These are phyloP conservation scores for Ballota nigra DNA, from an alignment of 257 asterid species.

Conservation along the genomic window DNA sequence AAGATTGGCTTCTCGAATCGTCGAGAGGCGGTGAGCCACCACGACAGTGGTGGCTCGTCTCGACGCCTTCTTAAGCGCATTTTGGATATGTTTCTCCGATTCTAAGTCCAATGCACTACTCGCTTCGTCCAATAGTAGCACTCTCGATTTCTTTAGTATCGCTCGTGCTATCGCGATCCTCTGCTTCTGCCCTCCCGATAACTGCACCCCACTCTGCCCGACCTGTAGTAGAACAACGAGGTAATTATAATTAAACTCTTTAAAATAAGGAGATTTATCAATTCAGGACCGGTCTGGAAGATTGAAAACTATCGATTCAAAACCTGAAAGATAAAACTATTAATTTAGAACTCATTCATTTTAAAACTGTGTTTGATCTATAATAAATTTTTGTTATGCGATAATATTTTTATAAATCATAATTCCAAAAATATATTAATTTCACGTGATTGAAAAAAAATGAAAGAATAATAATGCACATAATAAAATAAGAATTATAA, in stretches of 20 bases:
- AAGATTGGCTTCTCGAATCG: conserved; percentile 60
- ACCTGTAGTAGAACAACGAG: conserved; percentile 38
- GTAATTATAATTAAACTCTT: not conserved
- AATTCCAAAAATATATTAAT: too few relatives aligned
- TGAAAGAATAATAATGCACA: too few relatives aligned
- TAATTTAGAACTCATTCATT: too few relatives aligned
- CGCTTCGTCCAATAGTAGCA: conserved; percentile 75
- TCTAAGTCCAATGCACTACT: conserved; percentile 86
- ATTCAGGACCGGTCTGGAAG: too few relatives aligned
- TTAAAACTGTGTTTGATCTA: too few relatives aligned
- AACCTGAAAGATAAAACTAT: too few relatives aligned
- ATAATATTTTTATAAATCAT: too few relatives aligned
- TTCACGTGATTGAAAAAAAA: too few relatives aligned
- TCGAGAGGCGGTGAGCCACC: conserved; percentile 85
- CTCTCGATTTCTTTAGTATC: conserved; percentile 58
- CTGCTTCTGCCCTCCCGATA: conserved; percentile 92
- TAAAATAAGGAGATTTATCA: not conserved
- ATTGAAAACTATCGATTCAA: too few relatives aligned
- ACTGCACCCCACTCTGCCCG: conserved; percentile 73
- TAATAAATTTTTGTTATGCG: too few relatives aligned
- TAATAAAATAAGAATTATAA: too few relatives aligned
- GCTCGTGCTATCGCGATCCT: conserved; percentile 89
- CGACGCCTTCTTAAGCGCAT: conserved; percentile 61
- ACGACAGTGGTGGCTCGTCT: conserved; percentile 64
- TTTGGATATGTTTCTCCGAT: conserved; percentile 73